Evolutionary conservation across 768 basidiomycete genomes (phyloP).

Genomic region (Lyophyllum semitale): DNA sequence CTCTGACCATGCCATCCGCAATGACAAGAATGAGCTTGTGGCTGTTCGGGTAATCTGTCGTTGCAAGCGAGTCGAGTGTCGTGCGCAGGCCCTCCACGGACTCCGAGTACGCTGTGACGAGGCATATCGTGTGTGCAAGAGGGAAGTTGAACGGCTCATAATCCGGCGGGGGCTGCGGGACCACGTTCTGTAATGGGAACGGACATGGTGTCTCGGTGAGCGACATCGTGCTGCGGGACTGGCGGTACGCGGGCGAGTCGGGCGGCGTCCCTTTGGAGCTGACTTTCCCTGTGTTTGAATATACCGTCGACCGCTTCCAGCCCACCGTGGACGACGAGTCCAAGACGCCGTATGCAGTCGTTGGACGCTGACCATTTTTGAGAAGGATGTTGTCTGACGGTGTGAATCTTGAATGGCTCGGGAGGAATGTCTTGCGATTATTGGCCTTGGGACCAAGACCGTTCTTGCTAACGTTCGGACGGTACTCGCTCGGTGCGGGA

Average conservation of each 20-base stretch:
- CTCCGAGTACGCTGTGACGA: constrained; percentile 98
- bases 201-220: constrained; percentile 80
- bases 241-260: constrained; percentile 68
- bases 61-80: constrained; percentile 96
- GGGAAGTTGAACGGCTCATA: constrained; percentile 97
- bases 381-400: constrained; percentile 61
- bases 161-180: constrained; percentile 89
- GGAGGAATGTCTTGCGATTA: constrained; percentile 62
- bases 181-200: constrained; percentile 88
- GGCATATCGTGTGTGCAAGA: constrained; percentile 88
- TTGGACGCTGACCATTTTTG: constrained; percentile 54
- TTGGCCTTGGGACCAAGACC: constrained; percentile 61
- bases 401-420: constrained; percentile 75
- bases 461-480: constrained; percentile 84
- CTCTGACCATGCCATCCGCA: constrained; percentile 98
- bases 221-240: constrained; percentile 83
- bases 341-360: constrained; percentile 67
- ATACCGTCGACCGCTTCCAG: constrained; percentile 62
- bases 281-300: constrained; percentile 44
- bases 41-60: constrained; percentile 97
- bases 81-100: constrained; percentile 95
- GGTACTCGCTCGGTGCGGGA: constrained; percentile 86
- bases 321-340: constrained; percentile 51
- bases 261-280: constrained; percentile 65
- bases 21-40: constrained; percentile 96